Percentiles rank a stretch among this genome's conserved stretches.
Evolutionary conservation across 2,329 filamentous ascomycete species (phyloP).

Genomic region (Cladosporium oxysporum): DNA sequence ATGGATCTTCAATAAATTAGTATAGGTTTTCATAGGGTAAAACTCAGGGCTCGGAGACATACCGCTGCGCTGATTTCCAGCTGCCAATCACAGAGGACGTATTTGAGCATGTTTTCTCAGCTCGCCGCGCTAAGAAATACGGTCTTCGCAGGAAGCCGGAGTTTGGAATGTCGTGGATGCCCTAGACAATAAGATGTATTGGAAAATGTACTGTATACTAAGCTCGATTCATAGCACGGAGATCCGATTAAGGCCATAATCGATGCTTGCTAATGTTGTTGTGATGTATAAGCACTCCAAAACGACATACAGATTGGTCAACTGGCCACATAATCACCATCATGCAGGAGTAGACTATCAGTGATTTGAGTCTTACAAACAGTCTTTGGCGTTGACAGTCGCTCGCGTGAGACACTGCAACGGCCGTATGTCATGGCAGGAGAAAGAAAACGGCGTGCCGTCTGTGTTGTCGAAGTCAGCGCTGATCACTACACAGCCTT

Average conservation of each 20-base stretch:
- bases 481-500: constrained; percentile 5
- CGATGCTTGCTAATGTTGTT: neutral
- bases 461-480: constrained; percentile 2
- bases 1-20: neutral
- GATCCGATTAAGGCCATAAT: neutral
- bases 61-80: neutral
- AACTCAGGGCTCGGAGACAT: neutral
- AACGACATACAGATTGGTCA: neutral
- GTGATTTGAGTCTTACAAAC: neutral
- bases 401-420: neutral
- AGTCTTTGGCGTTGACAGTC: neutral
- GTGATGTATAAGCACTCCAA: neutral
- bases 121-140: neutral
- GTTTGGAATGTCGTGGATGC: neutral
- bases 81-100: neutral
- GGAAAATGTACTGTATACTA: neutral
- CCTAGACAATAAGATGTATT: neutral
- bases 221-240: neutral
- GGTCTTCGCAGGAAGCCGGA: neutral
- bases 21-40: neutral
- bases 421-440: neutral
- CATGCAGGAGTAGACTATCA: neutral
- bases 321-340: neutral
- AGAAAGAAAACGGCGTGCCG: neutral
- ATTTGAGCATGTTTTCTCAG: constrained; percentile 11